Evolutionary conservation across 768 basidiomycete genomes (phyloP).

Genomic region (Phaeotremella skinneri): DNA sequence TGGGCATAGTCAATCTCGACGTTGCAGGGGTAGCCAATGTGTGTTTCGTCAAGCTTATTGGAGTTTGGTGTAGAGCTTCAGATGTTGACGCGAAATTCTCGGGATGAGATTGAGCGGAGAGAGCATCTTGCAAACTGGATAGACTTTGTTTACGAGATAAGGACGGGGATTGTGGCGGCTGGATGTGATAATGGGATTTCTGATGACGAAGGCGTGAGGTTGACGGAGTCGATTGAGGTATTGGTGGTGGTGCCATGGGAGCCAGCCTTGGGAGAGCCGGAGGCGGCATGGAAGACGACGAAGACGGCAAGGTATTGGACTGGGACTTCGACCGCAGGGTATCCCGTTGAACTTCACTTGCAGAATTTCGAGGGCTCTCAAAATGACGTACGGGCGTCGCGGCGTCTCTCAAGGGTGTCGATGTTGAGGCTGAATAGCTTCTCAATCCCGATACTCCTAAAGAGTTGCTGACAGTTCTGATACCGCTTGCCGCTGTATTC

Average conservation of each 20-base stretch:
- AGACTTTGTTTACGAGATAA: slow-evolving; percentile 42
- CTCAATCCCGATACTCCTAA: slow-evolving; percentile 22
- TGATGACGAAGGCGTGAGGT: slow-evolving; percentile 44
- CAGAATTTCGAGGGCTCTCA: slow-evolving; percentile 9
- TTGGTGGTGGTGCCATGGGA: not conserved
- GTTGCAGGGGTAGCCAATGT: slow-evolving; percentile 10
- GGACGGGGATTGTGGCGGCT: slow-evolving; percentile 30
- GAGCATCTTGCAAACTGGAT: slow-evolving; percentile 41
- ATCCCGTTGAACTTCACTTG: slow-evolving; percentile 8
- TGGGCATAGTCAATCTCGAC: slow-evolving; percentile 75
- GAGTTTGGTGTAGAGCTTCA: not conserved
- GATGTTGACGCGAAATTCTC: not conserved
- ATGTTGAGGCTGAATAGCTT: slow-evolving; percentile 33
- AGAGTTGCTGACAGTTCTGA: slow-evolving; percentile 1
- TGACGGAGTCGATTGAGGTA: slow-evolving; percentile 11
- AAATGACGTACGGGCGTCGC: not conserved
- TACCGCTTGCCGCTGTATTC: not conserved
- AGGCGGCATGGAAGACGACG: slow-evolving; percentile 11
- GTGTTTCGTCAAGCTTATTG: slow-evolving; percentile 3
- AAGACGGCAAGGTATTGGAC: slow-evolving; percentile 7
- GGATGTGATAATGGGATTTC: slow-evolving; percentile 42
- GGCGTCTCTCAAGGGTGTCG: slow-evolving; percentile 7
- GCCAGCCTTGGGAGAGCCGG: slow-evolving; percentile 15
- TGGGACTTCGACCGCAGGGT: not conserved
- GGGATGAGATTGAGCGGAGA: slow-evolving; percentile 11